Conservation (phyloP, 768 basidiomycete genomes). For the Mycena filopes region DNA sequence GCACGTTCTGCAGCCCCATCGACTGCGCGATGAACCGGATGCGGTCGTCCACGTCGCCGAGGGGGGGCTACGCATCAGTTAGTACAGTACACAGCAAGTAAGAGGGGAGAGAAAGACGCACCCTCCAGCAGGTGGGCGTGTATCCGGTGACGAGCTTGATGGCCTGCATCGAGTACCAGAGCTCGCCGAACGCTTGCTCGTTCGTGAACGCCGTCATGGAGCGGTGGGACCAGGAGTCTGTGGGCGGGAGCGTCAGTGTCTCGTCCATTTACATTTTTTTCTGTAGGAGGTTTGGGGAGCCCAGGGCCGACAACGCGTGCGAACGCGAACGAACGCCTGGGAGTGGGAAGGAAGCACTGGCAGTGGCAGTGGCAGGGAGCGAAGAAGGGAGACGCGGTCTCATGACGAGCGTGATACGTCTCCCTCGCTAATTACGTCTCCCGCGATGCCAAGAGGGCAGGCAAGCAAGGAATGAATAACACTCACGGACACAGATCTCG, state of each 20-base stretch:
- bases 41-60: conserved; percentile 34
- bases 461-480: not conserved
- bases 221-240: conserved; percentile 66
- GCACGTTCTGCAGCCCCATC: conserved; percentile 56
- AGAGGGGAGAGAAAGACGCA: conserved; percentile 38
- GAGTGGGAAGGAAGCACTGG: too few species aligned
- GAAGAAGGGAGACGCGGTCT: too few species aligned
- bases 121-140: conserved; percentile 72
- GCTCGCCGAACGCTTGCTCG: conserved; percentile 77
- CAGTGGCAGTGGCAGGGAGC: too few species aligned
- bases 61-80: conserved; percentile 34
- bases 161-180: conserved; percentile 71
- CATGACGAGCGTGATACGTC: too few species aligned
- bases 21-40: conserved; percentile 29
- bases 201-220: conserved; percentile 72
- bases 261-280: too few species aligned
- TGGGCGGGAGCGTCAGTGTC: too few species aligned
- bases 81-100: not conserved
- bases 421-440: too few species aligned
- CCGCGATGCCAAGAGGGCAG: too few species aligned
- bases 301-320: too few species aligned
- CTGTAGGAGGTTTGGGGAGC: too few species aligned
- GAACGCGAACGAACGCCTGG: too few species aligned
- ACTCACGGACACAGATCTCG: conserved; percentile 71
- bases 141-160: conserved; percentile 65